A percentile compares a stretch with the other conserved stretches of the same genome.
Conservation (phyloP, 345 rosid species). For the Limnanthes douglasii region DNA sequence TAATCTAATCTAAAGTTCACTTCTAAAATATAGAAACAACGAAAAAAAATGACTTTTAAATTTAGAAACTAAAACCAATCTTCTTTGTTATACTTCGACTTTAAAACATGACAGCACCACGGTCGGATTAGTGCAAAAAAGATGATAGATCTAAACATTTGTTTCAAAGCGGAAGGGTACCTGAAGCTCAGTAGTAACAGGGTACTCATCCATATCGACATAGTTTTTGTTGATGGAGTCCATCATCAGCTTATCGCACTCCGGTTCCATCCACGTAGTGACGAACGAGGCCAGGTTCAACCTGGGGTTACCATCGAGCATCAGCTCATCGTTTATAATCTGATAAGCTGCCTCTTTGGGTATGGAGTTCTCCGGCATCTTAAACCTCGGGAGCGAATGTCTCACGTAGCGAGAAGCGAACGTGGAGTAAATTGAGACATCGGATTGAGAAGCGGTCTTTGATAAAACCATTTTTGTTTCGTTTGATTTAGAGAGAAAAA, state of each 20-base stretch:
- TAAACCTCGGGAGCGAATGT: conserved; percentile 62
- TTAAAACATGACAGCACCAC: no score
- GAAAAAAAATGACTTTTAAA: no score
- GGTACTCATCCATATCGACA: conserved; percentile 94
- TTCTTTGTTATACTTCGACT: no score
- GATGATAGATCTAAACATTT: no score
- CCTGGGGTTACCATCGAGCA: conserved; percentile 86
- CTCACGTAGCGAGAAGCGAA: conserved; percentile 86
- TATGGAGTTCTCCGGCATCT: conserved; percentile 69
- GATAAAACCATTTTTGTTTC: conserved; percentile 69
- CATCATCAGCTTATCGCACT: conserved; percentile 89
- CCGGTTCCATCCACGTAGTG: conserved; percentile 97
- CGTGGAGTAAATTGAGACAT: conserved; percentile 68
- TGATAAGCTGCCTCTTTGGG: conserved; percentile 93
- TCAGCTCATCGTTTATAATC: conserved; percentile 73
- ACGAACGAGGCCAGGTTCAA: conserved; percentile 84
- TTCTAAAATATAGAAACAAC: no score
- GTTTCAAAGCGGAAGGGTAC: no score
- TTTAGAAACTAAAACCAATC: no score
- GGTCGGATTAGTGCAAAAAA: no score
- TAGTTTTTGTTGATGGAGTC: conserved; percentile 76
- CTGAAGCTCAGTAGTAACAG: conserved; percentile 95
- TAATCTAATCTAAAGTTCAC: no score
- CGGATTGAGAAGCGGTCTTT: conserved; percentile 42
- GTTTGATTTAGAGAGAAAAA: no score